Evolutionary conservation across 495 filamentous ascomycete species (phyloP).

Genomic region (Penicillium cosmopolitanum): DNA sequence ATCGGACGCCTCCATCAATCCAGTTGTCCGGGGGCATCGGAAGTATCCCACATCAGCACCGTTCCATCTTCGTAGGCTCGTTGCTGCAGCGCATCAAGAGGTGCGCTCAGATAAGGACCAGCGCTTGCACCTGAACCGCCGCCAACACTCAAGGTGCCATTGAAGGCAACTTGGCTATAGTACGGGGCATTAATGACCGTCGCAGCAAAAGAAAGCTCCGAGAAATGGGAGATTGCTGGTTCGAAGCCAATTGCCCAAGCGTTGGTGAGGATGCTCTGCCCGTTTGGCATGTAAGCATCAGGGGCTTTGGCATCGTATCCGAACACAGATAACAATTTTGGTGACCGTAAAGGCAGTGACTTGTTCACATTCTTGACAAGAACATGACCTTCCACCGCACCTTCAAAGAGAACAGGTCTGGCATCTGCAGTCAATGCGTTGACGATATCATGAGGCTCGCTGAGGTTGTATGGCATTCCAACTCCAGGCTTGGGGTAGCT

Average conservation of each 20-base stretch:
- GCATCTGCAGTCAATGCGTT: conserved; percentile 56
- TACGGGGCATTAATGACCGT: conserved; percentile 8
- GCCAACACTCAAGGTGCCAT: conserved; percentile 61
- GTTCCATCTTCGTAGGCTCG: conserved; percentile 50
- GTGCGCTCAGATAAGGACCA: conserved; percentile 49
- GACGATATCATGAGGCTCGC: conserved; percentile 69
- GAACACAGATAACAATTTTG: conserved; percentile 63
- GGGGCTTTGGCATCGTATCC: conserved; percentile 62
- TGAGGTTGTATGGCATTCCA: conserved; percentile 61
- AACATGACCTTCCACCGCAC: conserved; percentile 65
- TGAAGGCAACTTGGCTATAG: conserved; percentile 43
- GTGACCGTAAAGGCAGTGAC: conserved; percentile 62
- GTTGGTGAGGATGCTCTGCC: not conserved
- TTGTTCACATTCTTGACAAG: conserved; percentile 70
- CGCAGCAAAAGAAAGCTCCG: not conserved
- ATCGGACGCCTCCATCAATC: conserved; percentile 41
- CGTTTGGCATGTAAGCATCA: conserved; percentile 16
- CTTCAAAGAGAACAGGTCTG: conserved; percentile 52
- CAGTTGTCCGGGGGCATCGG: conserved; percentile 44
- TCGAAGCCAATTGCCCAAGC: conserved; percentile 42
- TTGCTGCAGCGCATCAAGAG: conserved; percentile 56
- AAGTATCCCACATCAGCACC: conserved; percentile 47
- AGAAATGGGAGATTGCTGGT: conserved; percentile 30
- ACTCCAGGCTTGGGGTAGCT: conserved; percentile 55
- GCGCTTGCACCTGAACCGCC: conserved; percentile 28